Conservation (phyloP, 2,329 filamentous ascomycete species). For the Thielaviopsis cerberus region DNA sequence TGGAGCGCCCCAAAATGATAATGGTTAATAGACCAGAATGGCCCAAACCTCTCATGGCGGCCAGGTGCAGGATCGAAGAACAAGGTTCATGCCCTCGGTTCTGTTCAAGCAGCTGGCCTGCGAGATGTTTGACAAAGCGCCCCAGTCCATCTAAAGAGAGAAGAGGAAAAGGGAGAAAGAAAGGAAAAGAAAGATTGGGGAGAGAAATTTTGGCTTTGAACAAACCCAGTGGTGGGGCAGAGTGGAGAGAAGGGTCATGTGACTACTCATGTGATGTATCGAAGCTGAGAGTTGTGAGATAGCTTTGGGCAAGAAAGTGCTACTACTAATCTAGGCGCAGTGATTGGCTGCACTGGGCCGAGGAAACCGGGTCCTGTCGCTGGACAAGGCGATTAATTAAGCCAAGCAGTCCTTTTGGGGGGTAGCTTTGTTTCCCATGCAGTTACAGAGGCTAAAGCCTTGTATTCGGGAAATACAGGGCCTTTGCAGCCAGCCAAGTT, state of each 20-base stretch:
- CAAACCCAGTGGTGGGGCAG: too few species aligned
- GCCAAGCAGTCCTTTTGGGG: constrained; percentile 8
- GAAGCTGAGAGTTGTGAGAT: constrained; percentile 8
- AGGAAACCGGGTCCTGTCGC: constrained; percentile 11
- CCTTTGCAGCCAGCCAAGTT: not conserved
- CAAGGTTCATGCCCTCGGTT: constrained; percentile 14
- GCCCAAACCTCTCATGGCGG: constrained; percentile 15
- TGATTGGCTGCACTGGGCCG: constrained; percentile 11
- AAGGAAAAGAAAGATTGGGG: constrained; percentile 4
- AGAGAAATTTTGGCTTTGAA: not conserved
- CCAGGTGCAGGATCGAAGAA: constrained; percentile 17
- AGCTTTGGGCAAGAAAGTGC: too few species aligned
- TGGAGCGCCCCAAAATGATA: constrained; percentile 4
- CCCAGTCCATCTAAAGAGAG: constrained; percentile 17
- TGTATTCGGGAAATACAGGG: not conserved
- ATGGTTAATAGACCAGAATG: constrained; percentile 16
- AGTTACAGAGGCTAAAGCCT: not conserved
- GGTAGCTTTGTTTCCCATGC: not conserved
- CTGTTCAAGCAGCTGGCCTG: not conserved
- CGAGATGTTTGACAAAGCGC: constrained; percentile 17
- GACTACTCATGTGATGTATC: not conserved
- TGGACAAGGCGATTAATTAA: constrained; percentile 14
- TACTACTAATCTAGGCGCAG: constrained; percentile 7
- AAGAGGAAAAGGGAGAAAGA: constrained; percentile 12
- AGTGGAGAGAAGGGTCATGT: not conserved